phyloP scores from a whole-genome alignment of 148 eudicot species.

The Hydrangea macrophylla region DNA sequence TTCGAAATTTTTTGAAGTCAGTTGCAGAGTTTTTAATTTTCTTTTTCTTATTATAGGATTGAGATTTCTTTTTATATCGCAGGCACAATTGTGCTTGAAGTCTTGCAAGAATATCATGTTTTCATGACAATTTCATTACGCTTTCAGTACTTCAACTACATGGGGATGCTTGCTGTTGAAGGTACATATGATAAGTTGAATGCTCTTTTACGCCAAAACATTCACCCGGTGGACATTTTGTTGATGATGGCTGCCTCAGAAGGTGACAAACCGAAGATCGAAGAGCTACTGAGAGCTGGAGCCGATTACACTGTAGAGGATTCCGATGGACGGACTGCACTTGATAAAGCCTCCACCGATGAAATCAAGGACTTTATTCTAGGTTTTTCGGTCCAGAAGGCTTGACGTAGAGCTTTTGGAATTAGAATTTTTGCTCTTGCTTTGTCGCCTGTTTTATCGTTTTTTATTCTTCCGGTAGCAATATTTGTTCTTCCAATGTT shows the following conservation, averaged over 20 bases:
- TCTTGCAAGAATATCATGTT: background rate
- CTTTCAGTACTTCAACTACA: constrained; percentile 89
- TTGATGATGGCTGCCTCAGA: constrained; percentile 87
- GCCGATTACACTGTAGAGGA: constrained; percentile 73
- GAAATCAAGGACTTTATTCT: constrained; percentile 78
- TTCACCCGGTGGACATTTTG: constrained; percentile 89
- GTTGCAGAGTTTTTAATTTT: background rate
- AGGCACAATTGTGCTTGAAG: background rate
- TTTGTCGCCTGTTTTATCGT: background rate
- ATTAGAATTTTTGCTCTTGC: background rate
- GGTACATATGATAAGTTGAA: constrained; percentile 94
- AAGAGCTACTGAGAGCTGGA: constrained; percentile 85
- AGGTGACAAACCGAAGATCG: constrained; percentile 82
- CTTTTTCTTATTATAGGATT: too few species aligned
- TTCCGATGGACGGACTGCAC: constrained; percentile 76
- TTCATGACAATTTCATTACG: background rate
- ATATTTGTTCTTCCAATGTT: too few species aligned
- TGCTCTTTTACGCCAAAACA: constrained; percentile 69
- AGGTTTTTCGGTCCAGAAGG: constrained; percentile 52
- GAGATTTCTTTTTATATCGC: background rate
- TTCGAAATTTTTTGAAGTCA: background rate
- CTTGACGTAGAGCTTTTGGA: constrained; percentile 24
- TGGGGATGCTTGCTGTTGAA: constrained; percentile 98
- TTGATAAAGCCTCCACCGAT: constrained; percentile 59
- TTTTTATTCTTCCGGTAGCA: background rate